These are phyloP conservation scores for Backusella parvicylindrica DNA, from an alignment of 192 early-diverging fungal species.

Conservation along the genomic window DNA sequence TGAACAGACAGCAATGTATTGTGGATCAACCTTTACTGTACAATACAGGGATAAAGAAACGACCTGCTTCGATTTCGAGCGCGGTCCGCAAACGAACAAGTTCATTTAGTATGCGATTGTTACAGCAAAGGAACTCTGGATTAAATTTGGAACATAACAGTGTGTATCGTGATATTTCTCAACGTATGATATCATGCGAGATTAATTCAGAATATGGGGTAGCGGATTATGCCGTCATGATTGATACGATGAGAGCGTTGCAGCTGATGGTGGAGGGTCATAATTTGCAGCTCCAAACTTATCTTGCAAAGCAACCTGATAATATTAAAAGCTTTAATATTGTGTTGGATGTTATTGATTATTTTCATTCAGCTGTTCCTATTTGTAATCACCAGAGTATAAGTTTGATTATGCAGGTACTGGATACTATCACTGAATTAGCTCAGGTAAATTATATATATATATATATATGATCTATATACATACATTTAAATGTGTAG, in stretches of 20 bases:
- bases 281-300: constrained; percentile 18
- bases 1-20: constrained; percentile 18
- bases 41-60: neutral
- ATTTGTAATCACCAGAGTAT: constrained; percentile 21
- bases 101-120: neutral
- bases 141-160: neutral
- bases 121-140: neutral
- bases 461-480: no score
- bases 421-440: constrained; percentile 24
- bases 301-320: constrained; percentile 22
- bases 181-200: constrained; percentile 1
- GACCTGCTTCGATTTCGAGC: neutral
- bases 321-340: constrained; percentile 30
- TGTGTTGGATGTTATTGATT: constrained; percentile 23
- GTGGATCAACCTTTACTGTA: neutral
- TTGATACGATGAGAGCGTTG: constrained; percentile 19
- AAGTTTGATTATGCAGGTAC: constrained; percentile 20
- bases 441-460: constrained; percentile 14
- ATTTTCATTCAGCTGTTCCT: constrained; percentile 18
- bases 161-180: neutral
- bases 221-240: constrained; percentile 14
- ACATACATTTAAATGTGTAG: no score
- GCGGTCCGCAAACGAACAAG: constrained; percentile 4
- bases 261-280: constrained; percentile 29
- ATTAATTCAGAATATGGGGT: constrained; percentile 4